phyloP scores from a whole-genome alignment of 2,329 filamentous ascomycete genomes.

The Fusarium protoensiforme region DNA sequence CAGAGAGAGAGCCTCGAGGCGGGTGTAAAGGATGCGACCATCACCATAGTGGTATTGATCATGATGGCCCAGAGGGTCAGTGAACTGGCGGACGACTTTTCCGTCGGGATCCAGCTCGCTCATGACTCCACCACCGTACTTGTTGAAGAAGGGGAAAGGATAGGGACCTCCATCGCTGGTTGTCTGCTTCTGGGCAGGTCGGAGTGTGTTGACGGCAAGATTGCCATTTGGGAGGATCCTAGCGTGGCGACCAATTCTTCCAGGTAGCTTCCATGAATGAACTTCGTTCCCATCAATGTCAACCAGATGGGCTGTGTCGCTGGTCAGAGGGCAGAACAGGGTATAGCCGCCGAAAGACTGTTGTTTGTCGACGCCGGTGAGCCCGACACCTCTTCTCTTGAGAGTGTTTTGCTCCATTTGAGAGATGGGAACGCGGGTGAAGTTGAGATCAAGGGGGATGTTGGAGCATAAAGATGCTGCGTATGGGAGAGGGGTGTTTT shows the following conservation, averaged over 20 bases:
- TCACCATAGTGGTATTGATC: slow-evolving; percentile 46
- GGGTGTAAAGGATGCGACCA: slow-evolving; percentile 41
- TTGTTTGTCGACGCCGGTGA: slow-evolving; percentile 43
- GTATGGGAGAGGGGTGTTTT: background rate
- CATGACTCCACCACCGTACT: slow-evolving; percentile 46
- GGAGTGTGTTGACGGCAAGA: slow-evolving; percentile 45
- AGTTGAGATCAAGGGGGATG: fast-evolving
- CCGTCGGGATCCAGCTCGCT: slow-evolving; percentile 41
- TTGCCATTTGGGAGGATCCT: slow-evolving; percentile 43
- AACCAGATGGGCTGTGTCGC: slow-evolving; percentile 38
- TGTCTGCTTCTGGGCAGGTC: slow-evolving; percentile 5
- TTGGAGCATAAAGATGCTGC: background rate
- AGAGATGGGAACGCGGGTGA: background rate
- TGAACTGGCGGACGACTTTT: slow-evolving; percentile 42
- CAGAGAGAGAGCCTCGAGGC: slow-evolving; percentile 41
- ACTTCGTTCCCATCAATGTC: slow-evolving; percentile 45
- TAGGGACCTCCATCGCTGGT: slow-evolving; percentile 36
- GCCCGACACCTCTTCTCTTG: slow-evolving; percentile 42
- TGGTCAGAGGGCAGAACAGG: slow-evolving; percentile 45
- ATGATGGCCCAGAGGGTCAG: slow-evolving; percentile 42
- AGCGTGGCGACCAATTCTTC: slow-evolving; percentile 43
- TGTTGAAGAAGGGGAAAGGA: slow-evolving; percentile 46
- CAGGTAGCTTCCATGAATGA: slow-evolving; percentile 45
- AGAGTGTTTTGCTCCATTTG: slow-evolving; percentile 46
- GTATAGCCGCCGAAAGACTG: slow-evolving; percentile 43